Base-by-base conservation (phyloP, 176 grass and related monocot genomes). In the Pontederia crassipes region DNA sequence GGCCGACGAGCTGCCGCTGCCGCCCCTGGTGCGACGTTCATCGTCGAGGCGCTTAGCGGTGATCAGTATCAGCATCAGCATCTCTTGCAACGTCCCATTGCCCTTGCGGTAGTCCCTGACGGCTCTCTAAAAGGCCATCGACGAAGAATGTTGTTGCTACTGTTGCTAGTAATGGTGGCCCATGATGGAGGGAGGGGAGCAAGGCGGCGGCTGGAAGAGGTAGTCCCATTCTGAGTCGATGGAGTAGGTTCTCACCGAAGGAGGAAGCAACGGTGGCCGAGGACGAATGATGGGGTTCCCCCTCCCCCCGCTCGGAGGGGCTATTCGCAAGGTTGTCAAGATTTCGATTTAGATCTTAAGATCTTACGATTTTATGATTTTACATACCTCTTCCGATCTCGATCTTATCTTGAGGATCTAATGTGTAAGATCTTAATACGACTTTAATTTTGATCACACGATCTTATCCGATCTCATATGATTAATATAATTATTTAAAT, bases 31-130 rank as follows among this genome's bases (percentile, higher is more conserved):
- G 0, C 93, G 81, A 49, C 87, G 78, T 71, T 97, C 93, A 65
- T 97, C 93, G 49, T 97, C 93, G 12, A 97, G 76, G 17, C 87
- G 75, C 66, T 97, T 97, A 28, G 93, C 93, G 10, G 87, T 88
- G 71, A 97, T 92, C 67, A 97, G 93, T 74, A 97, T 74, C 48
- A 97, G 84, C 35, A 87, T 97, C 81, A n/a, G n/a, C n/a, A n/a
- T n/a, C n/a, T 97, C 93, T 15, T 98, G 93, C 11, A 92, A 53
- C 15, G 87, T 92, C 93, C 93, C 91, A 84, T 98, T 98, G 26
- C 93, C 93, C 76, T 98, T 98, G 70, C 93, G 93, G 79, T 92
- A 98, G 71, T 91, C 87, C 52, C 87, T 57, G 29, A 75, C 62
- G 59, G 78, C 79, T 1, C 83, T 71, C 47, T 83, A 73, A 0